Base-by-base conservation (phyloP, 2,329 filamentous ascomycete species). In the Leptodontidium sp. region DNA sequence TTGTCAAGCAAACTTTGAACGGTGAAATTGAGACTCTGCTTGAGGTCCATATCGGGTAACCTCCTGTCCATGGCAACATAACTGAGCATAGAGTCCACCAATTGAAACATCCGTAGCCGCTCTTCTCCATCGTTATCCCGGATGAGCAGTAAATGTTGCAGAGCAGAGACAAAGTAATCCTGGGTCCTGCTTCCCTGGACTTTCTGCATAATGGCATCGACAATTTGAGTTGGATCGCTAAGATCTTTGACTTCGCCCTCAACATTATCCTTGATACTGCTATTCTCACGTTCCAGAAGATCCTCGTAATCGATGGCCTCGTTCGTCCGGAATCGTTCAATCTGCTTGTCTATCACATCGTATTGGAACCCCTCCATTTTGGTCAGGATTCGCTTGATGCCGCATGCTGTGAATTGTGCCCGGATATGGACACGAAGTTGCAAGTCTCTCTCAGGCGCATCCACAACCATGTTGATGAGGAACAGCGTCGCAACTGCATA, bases 311-410 rank as follows among this genome's bases (percentile, higher is more conserved):
- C 96, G 79, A 98, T 97, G 65, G 93, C 94, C 81, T 98, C 95
- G 78, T 98, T 98, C 71, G 91, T 91, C 68, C 93, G 90, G 84
- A 96, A 99, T 65, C 91, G 90, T 79, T 98, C 95, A 77, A 98
- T 92, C 83, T 99, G 96, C 85, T 98, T 98, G 85, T 98, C 95
- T 75, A 99, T 96, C 76, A 97, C 88, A 76, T 99, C 96, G 82
- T 98, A 99, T 80, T 98, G 94, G 84, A 99, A 98, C 53, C 89
- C 92, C 81, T 97, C 94, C 96, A 98, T 98, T 86, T 98, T 99
- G 74, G 87, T 91, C 81, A 98, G 84, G 75, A 98, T 92, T 68
- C 96, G 91, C 84, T 94, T 97, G 86, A 98, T 93, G 67, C 96
- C 96, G 80, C 94, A 97, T 79, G 92, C 94, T 77, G 92, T 97